These are phyloP conservation scores for Picea glauca DNA, from an alignment of 75 land plant genomes.

Conservation along the genomic window DNA sequence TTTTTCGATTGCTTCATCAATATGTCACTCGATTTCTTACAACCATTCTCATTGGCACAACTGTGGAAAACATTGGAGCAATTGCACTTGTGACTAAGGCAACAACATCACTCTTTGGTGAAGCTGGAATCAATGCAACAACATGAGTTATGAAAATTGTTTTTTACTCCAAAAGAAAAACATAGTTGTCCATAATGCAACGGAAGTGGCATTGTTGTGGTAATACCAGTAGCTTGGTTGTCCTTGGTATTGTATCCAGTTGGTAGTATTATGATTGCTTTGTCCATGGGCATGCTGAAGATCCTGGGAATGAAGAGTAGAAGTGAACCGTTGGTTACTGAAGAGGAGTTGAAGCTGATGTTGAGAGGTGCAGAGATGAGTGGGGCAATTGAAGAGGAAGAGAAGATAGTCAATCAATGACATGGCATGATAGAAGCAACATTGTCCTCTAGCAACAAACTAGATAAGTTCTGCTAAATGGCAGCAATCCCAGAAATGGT, in stretches of 20 bases:
- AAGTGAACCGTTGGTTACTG: slow-evolving; percentile 96
- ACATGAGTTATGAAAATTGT: no score
- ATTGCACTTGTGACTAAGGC: no score
- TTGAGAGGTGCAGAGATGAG: slow-evolving; percentile 90
- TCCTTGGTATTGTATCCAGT: slow-evolving; percentile 89
- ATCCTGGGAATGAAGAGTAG: slow-evolving; percentile 83
- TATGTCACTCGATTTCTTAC: no score
- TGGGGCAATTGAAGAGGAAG: slow-evolving; percentile 98
- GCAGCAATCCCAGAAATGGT: no score
- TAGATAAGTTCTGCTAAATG: no score
- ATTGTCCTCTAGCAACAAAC: no score
- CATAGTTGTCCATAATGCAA: slow-evolving; percentile 42
- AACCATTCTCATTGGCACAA: no score
- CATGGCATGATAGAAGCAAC: no score
- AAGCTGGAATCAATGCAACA: no score
- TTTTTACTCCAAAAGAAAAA: slow-evolving; percentile 23
- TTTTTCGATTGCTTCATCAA: no score
- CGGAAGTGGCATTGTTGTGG: slow-evolving; percentile 34
- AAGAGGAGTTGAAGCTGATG: slow-evolving; percentile 95
- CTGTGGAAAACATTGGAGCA: no score
- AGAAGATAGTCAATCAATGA: slow-evolving; percentile 1
- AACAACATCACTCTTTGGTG: no score
- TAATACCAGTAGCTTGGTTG: slow-evolving; percentile 97
- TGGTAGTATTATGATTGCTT: slow-evolving; percentile 78
- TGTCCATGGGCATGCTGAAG: slow-evolving; percentile 87